These are phyloP conservation scores for Xylariaceae sp. DNA, from an alignment of 2,329 filamentous ascomycete genomes.

Conservation along the genomic window DNA sequence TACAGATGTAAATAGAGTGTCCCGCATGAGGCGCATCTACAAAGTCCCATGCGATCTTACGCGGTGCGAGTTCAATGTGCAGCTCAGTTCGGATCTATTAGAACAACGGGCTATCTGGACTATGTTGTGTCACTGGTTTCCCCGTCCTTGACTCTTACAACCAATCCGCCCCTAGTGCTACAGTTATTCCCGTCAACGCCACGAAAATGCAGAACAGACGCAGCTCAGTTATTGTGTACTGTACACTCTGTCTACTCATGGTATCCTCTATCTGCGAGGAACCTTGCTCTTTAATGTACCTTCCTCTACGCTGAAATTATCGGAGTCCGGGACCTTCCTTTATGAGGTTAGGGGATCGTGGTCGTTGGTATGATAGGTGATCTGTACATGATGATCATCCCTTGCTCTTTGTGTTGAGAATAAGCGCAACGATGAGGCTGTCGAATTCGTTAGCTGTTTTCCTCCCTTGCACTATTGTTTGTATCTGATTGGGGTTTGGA, in stretches of 20 bases:
- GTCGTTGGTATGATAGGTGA: background rate
- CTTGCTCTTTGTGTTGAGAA: slow-evolving; percentile 84
- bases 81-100: no score
- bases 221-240: background rate
- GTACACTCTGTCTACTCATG: background rate
- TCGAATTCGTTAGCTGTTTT: slow-evolving; percentile 24
- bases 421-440: slow-evolving; percentile 87
- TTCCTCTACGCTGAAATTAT: no score
- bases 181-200: slow-evolving; percentile 25
- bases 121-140: no score
- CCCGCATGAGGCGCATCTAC: no score
- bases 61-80: no score
- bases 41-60: no score
- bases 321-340: no score
- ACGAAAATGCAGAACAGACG: background rate
- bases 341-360: background rate
- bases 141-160: no score
- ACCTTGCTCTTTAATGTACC: no score
- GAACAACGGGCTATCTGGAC: no score
- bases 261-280: slow-evolving; percentile 2
- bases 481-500: background rate
- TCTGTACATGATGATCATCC: slow-evolving; percentile 39
- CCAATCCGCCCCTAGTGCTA: slow-evolving; percentile 22
- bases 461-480: slow-evolving; percentile 1
- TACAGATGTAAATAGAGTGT: no score